Percentiles rank a stretch among this genome's conserved stretches.
Conservation (phyloP, 2,329 filamentous ascomycete species). For the Trichoderma brevicompactum region DNA sequence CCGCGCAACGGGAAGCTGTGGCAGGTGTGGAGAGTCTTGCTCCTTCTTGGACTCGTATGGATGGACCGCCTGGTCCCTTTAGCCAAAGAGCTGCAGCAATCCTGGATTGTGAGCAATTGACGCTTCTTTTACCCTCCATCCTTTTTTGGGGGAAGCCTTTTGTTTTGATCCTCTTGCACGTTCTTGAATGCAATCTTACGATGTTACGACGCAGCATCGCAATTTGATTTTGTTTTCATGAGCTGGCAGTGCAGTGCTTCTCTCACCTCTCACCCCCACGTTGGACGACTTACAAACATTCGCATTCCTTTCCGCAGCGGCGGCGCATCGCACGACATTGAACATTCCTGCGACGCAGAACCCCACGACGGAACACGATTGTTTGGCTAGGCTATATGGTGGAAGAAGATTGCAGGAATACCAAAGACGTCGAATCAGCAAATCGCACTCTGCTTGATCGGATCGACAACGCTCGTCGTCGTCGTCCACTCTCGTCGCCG, state of each 20-base stretch:
- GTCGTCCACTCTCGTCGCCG: conserved; percentile 42
- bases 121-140: conserved; percentile 9
- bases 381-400: neutral
- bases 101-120: conserved; percentile 7
- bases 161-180: neutral
- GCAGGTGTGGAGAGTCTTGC: neutral
- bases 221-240: neutral
- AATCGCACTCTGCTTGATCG: conserved; percentile 2
- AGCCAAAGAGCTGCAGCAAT: conserved; percentile 18
- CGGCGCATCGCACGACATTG: conserved; percentile 13
- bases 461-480: neutral
- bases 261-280: neutral
- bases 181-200: neutral
- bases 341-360: neutral
- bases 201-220: neutral
- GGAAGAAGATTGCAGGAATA: neutral
- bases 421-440: neutral
- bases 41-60: conserved; percentile 6
- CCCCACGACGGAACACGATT: neutral
- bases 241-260: neutral
- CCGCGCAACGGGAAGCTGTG: conserved; percentile 32
- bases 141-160: neutral
- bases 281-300: conserved; percentile 1
- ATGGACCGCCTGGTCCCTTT: conserved; percentile 1
- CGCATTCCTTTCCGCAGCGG: neutral